Conservation (phyloP, 148 eudicot genomes). For the Dianthus caryophyllus region DNA sequence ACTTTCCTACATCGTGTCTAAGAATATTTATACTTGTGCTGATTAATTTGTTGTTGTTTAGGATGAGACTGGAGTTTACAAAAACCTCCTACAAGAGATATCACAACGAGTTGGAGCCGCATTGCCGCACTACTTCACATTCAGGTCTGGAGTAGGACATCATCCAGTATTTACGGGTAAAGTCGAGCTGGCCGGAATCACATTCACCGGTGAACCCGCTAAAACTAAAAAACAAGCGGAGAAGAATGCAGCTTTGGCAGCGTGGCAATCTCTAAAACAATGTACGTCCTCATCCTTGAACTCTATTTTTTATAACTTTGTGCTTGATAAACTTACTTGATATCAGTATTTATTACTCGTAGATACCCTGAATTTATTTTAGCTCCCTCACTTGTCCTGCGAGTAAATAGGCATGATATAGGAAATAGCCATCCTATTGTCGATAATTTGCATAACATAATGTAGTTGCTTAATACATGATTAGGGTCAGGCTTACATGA, state of each 20-base stretch:
- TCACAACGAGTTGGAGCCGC: slow-evolving; percentile 82
- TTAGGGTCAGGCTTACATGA: no score
- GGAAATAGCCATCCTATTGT: no score
- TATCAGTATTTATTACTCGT: no score
- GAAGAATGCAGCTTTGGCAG: slow-evolving; percentile 78
- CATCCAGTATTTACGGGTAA: slow-evolving; percentile 69
- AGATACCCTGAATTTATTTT: no score
- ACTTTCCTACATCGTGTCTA: no score
- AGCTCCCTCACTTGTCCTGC: no score
- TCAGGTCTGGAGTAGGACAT: slow-evolving; percentile 65
- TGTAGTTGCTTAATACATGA: no score
- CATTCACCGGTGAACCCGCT: slow-evolving; percentile 66
- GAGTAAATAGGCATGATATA: no score
- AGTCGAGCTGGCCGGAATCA: slow-evolving; percentile 64
- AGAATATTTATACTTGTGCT: slow-evolving; percentile 11
- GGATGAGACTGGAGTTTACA: slow-evolving; percentile 83
- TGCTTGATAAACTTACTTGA: no score
- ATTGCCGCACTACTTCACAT: slow-evolving; percentile 62
- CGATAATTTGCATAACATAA: no score
- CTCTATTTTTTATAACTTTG: no score
- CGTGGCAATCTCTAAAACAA: slow-evolving; percentile 70
- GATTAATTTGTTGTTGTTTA: slow-evolving; percentile 25
- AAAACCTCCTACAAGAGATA: slow-evolving; percentile 71
- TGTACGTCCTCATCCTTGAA: slow-evolving; percentile 38
- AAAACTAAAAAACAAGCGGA: slow-evolving; percentile 83